Evolutionary conservation across 2,329 filamentous ascomycete genomes (phyloP), one percentile per base, ranked within the genome.

Genomic region (Pseudocercospora fuligena): DNA sequence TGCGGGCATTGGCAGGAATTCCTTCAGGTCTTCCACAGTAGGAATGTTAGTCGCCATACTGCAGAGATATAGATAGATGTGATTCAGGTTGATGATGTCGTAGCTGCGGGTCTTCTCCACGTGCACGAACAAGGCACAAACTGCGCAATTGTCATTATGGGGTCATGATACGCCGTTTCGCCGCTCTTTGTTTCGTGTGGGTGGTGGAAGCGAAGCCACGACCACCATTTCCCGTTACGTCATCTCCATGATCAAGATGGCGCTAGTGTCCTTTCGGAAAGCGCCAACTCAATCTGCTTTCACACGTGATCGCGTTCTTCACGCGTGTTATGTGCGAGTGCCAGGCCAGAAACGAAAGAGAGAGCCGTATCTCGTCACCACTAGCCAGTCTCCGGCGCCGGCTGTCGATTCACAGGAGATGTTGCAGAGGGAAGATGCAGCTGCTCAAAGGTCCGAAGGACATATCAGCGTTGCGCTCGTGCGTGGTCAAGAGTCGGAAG

Each of bases 1-100:
- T 65, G 77, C 72, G 6, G 78, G 78, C 9, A 79, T 63, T 16
- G 78, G 78, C 14, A 79, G 69, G 56, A 79, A 67, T 54, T 54
- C 51, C 51, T 54, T 54, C 25, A 54, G 14, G 68, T 79, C 70
- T n/a, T 46, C 58, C 31, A 66, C 21, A 19, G 57, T 43, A 23
- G 53, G 60, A 60, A 58, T 46, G 21, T 56, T 57, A 33, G 53
- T 57, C 14, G 60, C 65, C 65, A 66, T 66, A 54, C 16, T 61
- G 63, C 47, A 46, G 63, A 23, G 19, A 25, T 49, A 47, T 23
- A 31, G 33, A 31, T 60, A 49, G 21, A 33, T 57, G 29, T 31
- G 19, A 21, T 21, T 40, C 54, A 25, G 54, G 29, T 40, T 9
- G 27, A 40, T 27, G 54, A 36, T 58, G 27, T 36, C 54, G 29